These are phyloP conservation scores for Monilinia vaccinii-corymbosi DNA, from an alignment of 2,329 filamentous ascomycete species.

Conservation along the genomic window DNA sequence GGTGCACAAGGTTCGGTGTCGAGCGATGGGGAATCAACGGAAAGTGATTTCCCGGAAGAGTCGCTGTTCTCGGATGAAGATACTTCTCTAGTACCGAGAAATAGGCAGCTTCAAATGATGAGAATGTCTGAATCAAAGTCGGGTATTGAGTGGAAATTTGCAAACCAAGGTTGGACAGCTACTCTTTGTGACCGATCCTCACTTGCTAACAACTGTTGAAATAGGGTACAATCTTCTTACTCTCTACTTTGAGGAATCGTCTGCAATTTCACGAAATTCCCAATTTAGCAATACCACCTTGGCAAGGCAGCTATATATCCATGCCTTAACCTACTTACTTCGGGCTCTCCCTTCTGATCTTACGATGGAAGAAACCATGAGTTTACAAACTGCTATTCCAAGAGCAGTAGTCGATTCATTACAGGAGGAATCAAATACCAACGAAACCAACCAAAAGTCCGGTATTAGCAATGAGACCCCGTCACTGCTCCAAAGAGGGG, in stretches of 20 bases:
- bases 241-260: slow-evolving; percentile 37
- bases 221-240: slow-evolving; percentile 41
- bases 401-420: slow-evolving; percentile 20
- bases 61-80: slow-evolving; percentile 18
- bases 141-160: slow-evolving; percentile 43
- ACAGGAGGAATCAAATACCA: slow-evolving; percentile 11
- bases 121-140: slow-evolving; percentile 20
- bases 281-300: slow-evolving; percentile 35
- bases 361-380: slow-evolving; percentile 42
- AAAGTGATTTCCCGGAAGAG: slow-evolving; percentile 13
- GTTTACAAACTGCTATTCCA: slow-evolving; percentile 44
- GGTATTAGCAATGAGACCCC: slow-evolving; percentile 22
- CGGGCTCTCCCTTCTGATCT: slow-evolving; percentile 51
- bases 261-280: slow-evolving; percentile 23
- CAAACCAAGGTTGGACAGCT: slow-evolving; percentile 35
- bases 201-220: not conserved
- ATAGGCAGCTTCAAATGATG: slow-evolving; percentile 12
- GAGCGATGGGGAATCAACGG: not conserved
- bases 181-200: no score
- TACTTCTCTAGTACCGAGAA: not conserved
- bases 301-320: slow-evolving; percentile 54
- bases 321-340: slow-evolving; percentile 55
- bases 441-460: not conserved
- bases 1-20: not conserved
- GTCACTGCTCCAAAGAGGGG: slow-evolving; percentile 49